Evolutionary conservation across 352 stramenopile species (phyloP), one percentile per base, ranked within the genome.

Genomic region (Phytophthora nicotianae): DNA sequence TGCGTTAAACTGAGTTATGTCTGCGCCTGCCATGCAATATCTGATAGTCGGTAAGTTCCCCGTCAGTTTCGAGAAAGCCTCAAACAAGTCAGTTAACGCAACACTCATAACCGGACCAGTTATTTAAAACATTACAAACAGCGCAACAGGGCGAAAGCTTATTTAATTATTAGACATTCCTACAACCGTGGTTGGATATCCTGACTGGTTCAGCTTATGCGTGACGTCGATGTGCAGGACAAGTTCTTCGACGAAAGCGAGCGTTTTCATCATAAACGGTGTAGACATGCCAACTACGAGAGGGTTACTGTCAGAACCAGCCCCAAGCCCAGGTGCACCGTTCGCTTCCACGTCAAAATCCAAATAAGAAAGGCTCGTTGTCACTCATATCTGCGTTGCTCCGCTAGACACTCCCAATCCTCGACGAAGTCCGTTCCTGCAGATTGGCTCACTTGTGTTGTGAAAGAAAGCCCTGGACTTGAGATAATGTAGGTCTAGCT

Each of bases 161-260:
- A 9, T 33, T 33, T 3, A 29, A 29, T 29, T 29, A 7, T 29
- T 7, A 29, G 24, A 29, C 4, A 33, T 5, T 33, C 7, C 4
- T 33, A 40, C 33, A 17, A 24, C 38, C 7, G 38, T 47, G 11
- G 50, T 49, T 29, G 50, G 50, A 23, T 58, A 58, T 16, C 50
- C n/a, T 27, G 50, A 49, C 50, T 49, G 24, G n/a, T 58, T 49
- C 23, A 58, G 13, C n/a, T 58, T 58, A n/a, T 58, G 20, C 5
- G 37, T 58, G 9, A 23, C 37, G 37, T 49, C 50, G 10, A 58
- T 58, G 16, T 58, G 50, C 35, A 58, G 17, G 16, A 49, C 27
- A 20, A 41, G 13, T 4, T 58, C 23, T 9, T 24, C 23, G 4
- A 17, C 38, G 27, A 32, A 33, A 17, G 24, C 2, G 5, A 45